These are phyloP conservation scores for Brassica hybrid DNA, from an alignment of 441 rosid genomes.

Conservation along the genomic window DNA sequence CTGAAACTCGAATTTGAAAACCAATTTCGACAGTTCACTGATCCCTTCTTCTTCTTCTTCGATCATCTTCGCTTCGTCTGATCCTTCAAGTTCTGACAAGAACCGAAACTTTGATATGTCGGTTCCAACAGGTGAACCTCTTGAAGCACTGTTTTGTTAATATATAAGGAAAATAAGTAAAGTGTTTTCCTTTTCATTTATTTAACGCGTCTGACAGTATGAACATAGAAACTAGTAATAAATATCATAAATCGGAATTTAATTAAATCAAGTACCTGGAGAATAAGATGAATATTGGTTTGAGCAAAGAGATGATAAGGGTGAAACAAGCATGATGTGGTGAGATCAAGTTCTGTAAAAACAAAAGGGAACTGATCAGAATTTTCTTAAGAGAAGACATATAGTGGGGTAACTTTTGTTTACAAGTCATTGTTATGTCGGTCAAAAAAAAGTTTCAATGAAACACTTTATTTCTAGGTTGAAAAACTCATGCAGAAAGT, in stretches of 20 bases:
- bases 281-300: slow-evolving; percentile 41
- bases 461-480: slow-evolving; percentile 48
- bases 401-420: slow-evolving; percentile 5
- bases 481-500: slow-evolving; percentile 46
- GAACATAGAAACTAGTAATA: not conserved
- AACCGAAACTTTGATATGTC: slow-evolving; percentile 25
- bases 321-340: slow-evolving; percentile 43
- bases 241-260: not conserved
- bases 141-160: slow-evolving; percentile 21
- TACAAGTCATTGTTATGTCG: slow-evolving; percentile 35
- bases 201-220: slow-evolving; percentile 18
- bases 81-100: not conserved
- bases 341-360: slow-evolving; percentile 46
- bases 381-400: slow-evolving; percentile 39
- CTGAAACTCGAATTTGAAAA: slow-evolving; percentile 42
- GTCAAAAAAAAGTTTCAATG: slow-evolving; percentile 40
- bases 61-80: slow-evolving; percentile 17
- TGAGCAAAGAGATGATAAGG: slow-evolving; percentile 33
- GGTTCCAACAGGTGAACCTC: slow-evolving; percentile 26
- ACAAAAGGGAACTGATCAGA: slow-evolving; percentile 30
- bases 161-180: not conserved
- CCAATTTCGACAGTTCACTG: slow-evolving; percentile 20
- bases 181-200: not conserved
- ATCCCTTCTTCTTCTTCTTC: slow-evolving; percentile 27
- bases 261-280: slow-evolving; percentile 49